These are phyloP conservation scores for Lactarius hatsudake DNA, from an alignment of 768 basidiomycete species.

Conservation along the genomic window DNA sequence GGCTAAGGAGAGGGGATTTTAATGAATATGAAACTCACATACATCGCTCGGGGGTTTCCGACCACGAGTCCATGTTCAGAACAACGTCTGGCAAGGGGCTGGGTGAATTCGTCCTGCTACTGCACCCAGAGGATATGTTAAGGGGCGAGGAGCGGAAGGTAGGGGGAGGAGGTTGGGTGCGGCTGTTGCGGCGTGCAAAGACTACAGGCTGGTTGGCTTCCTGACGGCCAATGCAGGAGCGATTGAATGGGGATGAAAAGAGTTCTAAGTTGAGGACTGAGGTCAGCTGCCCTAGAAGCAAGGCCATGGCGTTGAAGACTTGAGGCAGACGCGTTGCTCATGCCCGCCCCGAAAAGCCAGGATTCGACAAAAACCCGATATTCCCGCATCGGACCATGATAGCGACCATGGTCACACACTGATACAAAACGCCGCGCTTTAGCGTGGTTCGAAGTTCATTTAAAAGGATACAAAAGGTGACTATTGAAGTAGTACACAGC, in stretches of 20 bases:
- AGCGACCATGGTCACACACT: background rate
- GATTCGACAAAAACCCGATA: slow-evolving; percentile 9
- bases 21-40: background rate
- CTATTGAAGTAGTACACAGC: background rate
- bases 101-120: background rate
- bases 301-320: slow-evolving; percentile 17
- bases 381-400: slow-evolving; percentile 8
- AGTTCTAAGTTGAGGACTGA: background rate
- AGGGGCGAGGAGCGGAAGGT: background rate
- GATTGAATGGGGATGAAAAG: background rate
- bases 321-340: slow-evolving; percentile 17
- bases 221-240: background rate
- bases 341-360: slow-evolving; percentile 5
- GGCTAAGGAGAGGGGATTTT: background rate
- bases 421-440: slow-evolving; percentile 1
- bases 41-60: slow-evolving; percentile 12
- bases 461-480: background rate
- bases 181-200: background rate
- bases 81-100: background rate
- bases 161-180: background rate
- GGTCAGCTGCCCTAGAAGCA: background rate
- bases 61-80: background rate
- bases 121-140: background rate
- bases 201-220: background rate
- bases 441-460: background rate